Evolutionary conservation across 2,329 filamentous ascomycete genomes (phyloP), one percentile per base, ranked within the genome.

Genomic region (Cucurbitaria berberidis): DNA sequence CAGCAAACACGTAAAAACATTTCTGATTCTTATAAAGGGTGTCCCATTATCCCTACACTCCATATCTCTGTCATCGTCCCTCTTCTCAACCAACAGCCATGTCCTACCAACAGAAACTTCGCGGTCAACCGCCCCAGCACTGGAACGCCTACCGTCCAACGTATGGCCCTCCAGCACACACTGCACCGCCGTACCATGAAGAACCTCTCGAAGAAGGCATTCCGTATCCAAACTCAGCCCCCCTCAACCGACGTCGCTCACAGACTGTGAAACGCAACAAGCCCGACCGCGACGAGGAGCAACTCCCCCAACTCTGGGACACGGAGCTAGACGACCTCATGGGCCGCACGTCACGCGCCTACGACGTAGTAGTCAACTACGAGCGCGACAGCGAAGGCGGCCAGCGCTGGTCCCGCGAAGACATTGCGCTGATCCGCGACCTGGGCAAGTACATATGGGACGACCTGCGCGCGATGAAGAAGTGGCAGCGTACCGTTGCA

Each of bases 311-410:
- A 8, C 42, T 56, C 29, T 62, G 60, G 53, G 32, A 51, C 18
- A 26, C 45, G 5, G 35, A 43, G 1, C 45, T 60, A 9, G 53
- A 62, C n/a, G 16, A 35, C 5, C 54, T 66, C 13, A 55, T 62
- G 3, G 21, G 45, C 16, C 62, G 60, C 34, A 66, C 63, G 2
- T 6, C 54, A 5, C 56, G 56, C 34, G 63, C 60, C 38, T 64
- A 62, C 44, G 53, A 62, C n/a, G 51, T 69, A 9, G 51, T 67
- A 15, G 34, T 60, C 30, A 45, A 53, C 34, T 66, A 66, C 42
- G 16, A 48, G 6, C 53, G 54, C 19, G 56, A 63, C 16, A 58
- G 51, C 1, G 27, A 46, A 22, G 57, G 47, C n/a, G 64, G 65
- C 3, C 45, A 41, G 42, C 60, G 64, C 45, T 66, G 66, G 66